Evolutionary conservation across 169 alveolate genomes (phyloP), one percentile per base, ranked within the genome.

Genomic region (Toxoplasma gondii): DNA sequence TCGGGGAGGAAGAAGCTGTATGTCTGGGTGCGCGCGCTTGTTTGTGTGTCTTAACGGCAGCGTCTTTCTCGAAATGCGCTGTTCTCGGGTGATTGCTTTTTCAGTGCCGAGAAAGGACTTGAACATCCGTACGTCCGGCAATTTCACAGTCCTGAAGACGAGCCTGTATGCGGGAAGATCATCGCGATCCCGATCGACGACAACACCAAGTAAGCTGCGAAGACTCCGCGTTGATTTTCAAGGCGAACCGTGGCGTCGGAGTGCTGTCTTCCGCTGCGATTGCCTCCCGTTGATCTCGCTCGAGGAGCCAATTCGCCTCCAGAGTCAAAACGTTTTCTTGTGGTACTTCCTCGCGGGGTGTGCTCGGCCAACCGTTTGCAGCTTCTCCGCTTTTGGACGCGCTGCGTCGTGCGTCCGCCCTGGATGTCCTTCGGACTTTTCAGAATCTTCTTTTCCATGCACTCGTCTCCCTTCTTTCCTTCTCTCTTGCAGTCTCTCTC

Each of bases 81-180:
- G n/a, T n/a, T n/a, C n/a, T n/a, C n/a, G n/a, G 38, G 2, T 36
- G 84, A 17, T 5, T 1, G 74, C 43, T 45, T 24, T 58, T 81
- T 31, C 96, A 97, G 99, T 81, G 98, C 98, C 53, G 98, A 97
- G 92, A 96, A 98, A 91, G 99, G 99, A 0, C 93, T 98, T 29
- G 96, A 96, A 91, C 99, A 98, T 91, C 98, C 98, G 54, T 98
- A 96, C 95, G 98, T 98, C 69, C 96, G 97, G 27, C 97, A 97
- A 82, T 98, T 98, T 93, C 99, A 98, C 92, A 97, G 97, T 78
- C 98, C 98, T 53, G 99, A 97, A 36, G 99, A 98, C 45, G 99
- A 98, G 91, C 98, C 98, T 53, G 97, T 94, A 29, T 98, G 99
- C 95, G 97, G 78, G 36, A 93, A 44, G 36, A 43, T 81, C 45